phyloP scores from a whole-genome alignment of 148 eudicot species.

The Arctostaphylos glauca region DNA sequence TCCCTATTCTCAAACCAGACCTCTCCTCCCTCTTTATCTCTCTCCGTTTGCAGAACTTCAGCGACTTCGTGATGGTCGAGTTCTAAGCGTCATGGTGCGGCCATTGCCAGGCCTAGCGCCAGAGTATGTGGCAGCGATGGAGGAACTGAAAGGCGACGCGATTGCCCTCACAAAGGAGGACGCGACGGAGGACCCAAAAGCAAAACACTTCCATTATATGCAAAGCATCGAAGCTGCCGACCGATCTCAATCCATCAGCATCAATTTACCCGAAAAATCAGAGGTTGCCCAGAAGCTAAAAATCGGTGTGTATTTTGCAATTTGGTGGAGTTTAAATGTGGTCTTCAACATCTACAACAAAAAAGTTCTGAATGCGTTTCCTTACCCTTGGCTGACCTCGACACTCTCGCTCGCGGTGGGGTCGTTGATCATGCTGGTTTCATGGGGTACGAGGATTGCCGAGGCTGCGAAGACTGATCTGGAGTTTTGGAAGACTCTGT shows the following conservation, averaged over 20 bases:
- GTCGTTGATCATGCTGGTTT: constrained; percentile 56
- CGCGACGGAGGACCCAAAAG: constrained; percentile 6
- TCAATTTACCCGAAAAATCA: constrained; percentile 28
- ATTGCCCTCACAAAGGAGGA: too few relatives aligned
- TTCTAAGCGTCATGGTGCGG: too few relatives aligned
- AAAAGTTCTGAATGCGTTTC: constrained; percentile 75
- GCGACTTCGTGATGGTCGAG: too few relatives aligned
- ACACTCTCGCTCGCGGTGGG: constrained; percentile 73
- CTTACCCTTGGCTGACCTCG: constrained; percentile 69
- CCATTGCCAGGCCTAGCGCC: too few relatives aligned
- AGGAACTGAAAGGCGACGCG: too few relatives aligned
- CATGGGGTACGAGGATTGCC: constrained; percentile 59
- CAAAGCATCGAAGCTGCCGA: constrained; percentile 59
- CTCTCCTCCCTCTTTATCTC: too few relatives aligned
- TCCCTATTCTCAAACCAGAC: too few relatives aligned
- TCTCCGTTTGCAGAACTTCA: too few relatives aligned
- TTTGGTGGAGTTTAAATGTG: constrained; percentile 77
- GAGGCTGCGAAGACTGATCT: constrained; percentile 55
- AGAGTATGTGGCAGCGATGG: too few relatives aligned
- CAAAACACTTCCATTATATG: constrained; percentile 25
- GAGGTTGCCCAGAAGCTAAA: constrained; percentile 49
- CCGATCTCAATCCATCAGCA: constrained; percentile 33
- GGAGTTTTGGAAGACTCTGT: constrained; percentile 55
- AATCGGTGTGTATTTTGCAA: constrained; percentile 58
- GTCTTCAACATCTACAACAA: constrained; percentile 69